Base-by-base conservation (phyloP, 371 early-diverging fungal species). In the Globomyces sp. region DNA sequence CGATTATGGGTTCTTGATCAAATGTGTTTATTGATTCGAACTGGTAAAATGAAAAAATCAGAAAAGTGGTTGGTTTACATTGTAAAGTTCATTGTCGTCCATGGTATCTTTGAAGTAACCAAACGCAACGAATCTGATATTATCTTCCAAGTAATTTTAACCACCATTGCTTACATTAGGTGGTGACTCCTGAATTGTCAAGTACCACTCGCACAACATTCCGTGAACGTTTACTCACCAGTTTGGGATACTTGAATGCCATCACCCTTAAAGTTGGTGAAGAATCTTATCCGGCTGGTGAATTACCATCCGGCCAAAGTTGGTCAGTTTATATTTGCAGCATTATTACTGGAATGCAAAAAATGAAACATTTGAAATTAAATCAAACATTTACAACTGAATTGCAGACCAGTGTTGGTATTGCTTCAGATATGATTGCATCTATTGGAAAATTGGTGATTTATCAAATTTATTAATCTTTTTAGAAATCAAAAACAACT, bases 1-100 rank as follows among this genome's bases (percentile, higher is more conserved):
- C 87, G 94, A 45, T 77, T 78, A 52, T 94, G 95, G 94, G 87
- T 82, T 1, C 58, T 92, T 3, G 88, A 90, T 58, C 93, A 93
- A 73, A 84, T 96, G 86, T 76, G 86, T 45, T 75, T 83, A 34
- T 75, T 96, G 50, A 77, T 92, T 64, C 83, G 85, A 42, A 89
- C 88, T 64, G 74, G 80, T 44, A 84, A 86, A 68, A 77, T 92
- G 52, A 88, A 91, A 44, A 90, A 88, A 49, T 81, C 86, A 47
- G 89, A 91, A 71, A 80, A 74, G 9, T 88, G 91, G 87, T 73
- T 91, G 34, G 65, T 74, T 52, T 71, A 71, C 0, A 80, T 92
- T 40, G 77, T 88, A 50, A 77, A 83, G 46, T 91, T 93, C 72
- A 69, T 89, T 40, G 76, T 86, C 43, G 80, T 86, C 24, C 82